phyloP scores from a whole-genome alignment of 768 basidiomycete genomes.

The Boletus vinaceobasis region DNA sequence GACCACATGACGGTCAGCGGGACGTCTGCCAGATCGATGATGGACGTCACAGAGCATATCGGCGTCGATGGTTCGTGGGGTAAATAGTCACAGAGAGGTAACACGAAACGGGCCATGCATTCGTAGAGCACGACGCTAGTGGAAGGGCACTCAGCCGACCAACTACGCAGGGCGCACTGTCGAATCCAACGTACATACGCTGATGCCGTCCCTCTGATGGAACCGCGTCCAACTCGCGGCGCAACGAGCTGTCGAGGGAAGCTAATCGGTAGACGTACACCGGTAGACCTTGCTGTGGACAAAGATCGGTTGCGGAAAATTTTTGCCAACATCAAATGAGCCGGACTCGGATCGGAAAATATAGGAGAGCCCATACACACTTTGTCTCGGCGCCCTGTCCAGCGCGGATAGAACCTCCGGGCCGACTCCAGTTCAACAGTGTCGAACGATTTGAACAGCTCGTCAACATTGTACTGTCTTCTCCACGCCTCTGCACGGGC shows the following conservation, averaged over 20 bases:
- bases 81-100: slow-evolving; percentile 60
- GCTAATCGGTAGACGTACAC: slow-evolving; percentile 74
- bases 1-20: slow-evolving; percentile 66
- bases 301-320: neutral
- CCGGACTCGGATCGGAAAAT: neutral
- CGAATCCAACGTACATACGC: slow-evolving; percentile 55
- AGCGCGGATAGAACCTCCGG: slow-evolving; percentile 70
- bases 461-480: slow-evolving; percentile 53
- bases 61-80: slow-evolving; percentile 53
- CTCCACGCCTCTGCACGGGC: slow-evolving; percentile 67
- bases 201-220: slow-evolving; percentile 56
- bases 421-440: slow-evolving; percentile 56
- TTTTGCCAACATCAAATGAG: neutral
- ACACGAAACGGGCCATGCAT: slow-evolving; percentile 58
- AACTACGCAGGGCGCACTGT: no score
- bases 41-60: slow-evolving; percentile 58
- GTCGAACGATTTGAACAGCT: slow-evolving; percentile 60
- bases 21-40: slow-evolving; percentile 68
- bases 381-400: slow-evolving; percentile 78
- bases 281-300: slow-evolving; percentile 57
- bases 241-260: slow-evolving; percentile 48
- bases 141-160: neutral
- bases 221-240: slow-evolving; percentile 58
- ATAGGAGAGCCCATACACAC: slow-evolving; percentile 38
- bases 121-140: slow-evolving; percentile 66